Base-by-base conservation (phyloP, 2,329 filamentous ascomycete genomes). In the Cytospora paraplurivora region DNA sequence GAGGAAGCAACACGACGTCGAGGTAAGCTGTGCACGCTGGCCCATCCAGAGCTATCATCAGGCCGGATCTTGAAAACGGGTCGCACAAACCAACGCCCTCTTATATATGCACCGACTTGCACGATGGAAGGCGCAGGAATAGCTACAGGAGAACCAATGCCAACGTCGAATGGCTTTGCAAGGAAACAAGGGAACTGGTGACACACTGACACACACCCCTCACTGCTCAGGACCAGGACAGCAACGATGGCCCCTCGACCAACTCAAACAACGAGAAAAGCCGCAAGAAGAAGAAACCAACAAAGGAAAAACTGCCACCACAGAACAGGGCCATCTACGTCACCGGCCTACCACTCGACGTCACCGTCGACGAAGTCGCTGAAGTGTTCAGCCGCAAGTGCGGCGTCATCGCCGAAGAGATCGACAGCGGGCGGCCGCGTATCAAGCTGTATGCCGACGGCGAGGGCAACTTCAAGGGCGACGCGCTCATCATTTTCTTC, bases 251-350 rank as follows among this genome's bases (percentile, higher is more conserved):
- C 38, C 63, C 69, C 37, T 68, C 60, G 44, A 37, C 57, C 27
- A 21, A 56, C 33, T 53, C 56, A 38, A 53, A 38, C 58, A 60
- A 61, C 32, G 35, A 47, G 49, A 63, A 37, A 37, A 47, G 44
- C 35, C 68, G 67, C 19, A 68, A 67, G 33, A 77, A 77, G 62
- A 81, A 72, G 64, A 70, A 73, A 62, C 72, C 65, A 82, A 83
- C 73, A 78, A 80, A 67, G 73, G 64, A 68, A 27, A 67, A 67
- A 53, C 66, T 67, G 8, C 76, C 79, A 12, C 79, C 80, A 2
- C 82, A 93, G 70, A 98, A 97, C 75, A 96, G 91, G 7, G 94
- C 94, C 50, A 85, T 99, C 68, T 99, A 94, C 78, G 90, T 97
- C 55, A 96, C 93, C 5, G 92, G 91, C 13, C 84, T 99, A 4